Evolutionary conservation across 805 yeast species (phyloP).

Genomic region (Candida vaughaniae): DNA sequence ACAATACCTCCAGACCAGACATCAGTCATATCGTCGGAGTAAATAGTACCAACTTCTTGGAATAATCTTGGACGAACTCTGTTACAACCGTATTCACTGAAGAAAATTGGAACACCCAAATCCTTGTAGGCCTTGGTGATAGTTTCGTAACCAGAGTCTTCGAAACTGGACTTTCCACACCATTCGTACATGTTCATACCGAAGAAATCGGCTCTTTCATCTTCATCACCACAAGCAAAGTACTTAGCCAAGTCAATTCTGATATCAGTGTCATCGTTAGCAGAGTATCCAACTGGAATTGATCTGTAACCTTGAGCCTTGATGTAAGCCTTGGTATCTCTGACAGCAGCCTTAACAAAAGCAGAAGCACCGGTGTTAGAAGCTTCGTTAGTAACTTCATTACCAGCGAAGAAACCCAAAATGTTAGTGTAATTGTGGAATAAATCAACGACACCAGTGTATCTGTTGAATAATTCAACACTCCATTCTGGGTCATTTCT

Average conservation of each 20-base stretch:
- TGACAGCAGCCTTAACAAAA: conserved; percentile 77
- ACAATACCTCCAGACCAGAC: conserved; percentile 92
- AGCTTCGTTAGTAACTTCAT: conserved; percentile 71
- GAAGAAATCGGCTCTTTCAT: conserved; percentile 71
- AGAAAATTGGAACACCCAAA: conserved; percentile 70
- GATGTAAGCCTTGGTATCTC: conserved; percentile 74
- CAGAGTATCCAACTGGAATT: conserved; percentile 81
- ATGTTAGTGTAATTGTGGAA: conserved; percentile 70
- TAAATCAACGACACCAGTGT: conserved; percentile 65
- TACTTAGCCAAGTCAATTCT: conserved; percentile 70
- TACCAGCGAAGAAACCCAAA: conserved; percentile 84
- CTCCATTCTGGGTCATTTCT: conserved; percentile 66
- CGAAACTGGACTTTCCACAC: conserved; percentile 69
- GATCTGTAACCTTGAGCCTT: conserved; percentile 55
- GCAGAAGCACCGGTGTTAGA: conserved; percentile 75
- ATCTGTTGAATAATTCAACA: conserved; percentile 60
- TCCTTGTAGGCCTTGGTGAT: conserved; percentile 65
- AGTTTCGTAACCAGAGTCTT: conserved; percentile 60
- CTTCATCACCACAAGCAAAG: conserved; percentile 70
- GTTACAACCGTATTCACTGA: conserved; percentile 85
- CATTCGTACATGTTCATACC: conserved; percentile 90
- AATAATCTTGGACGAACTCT: conserved; percentile 66
- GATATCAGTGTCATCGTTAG: conserved; percentile 69
- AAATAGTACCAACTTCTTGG: conserved; percentile 67
- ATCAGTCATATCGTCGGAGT: conserved; percentile 68